These are phyloP conservation scores for Calophaca sinica DNA, from an alignment of 306 rosid species.

Conservation along the genomic window DNA sequence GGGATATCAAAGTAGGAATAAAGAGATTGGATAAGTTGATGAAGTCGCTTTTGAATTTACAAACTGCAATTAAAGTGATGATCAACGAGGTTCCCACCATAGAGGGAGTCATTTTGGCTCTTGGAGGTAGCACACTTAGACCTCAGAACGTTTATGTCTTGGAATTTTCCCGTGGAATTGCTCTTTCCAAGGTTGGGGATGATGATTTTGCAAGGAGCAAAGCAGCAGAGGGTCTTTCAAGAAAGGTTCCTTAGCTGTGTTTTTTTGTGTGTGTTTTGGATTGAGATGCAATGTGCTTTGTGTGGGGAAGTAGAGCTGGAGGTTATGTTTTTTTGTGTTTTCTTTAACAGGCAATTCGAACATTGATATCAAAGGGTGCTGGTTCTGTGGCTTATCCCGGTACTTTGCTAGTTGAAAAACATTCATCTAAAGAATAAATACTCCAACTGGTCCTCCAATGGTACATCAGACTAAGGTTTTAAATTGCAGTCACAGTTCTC, in stretches of 20 bases:
- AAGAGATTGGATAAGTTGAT: constrained; percentile 79
- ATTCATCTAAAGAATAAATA: neutral
- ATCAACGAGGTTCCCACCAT: constrained; percentile 56
- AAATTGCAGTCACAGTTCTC: too few species aligned
- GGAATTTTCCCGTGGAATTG: constrained; percentile 54
- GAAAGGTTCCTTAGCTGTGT: constrained; percentile 60
- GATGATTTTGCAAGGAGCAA: constrained; percentile 70
- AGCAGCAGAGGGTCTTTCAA: constrained; percentile 76
- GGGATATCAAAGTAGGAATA: constrained; percentile 77
- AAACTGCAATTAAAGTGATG: constrained; percentile 67
- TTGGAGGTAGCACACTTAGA: constrained; percentile 80
- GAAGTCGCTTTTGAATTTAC: constrained; percentile 59
- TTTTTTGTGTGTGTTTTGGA: constrained; percentile 12
- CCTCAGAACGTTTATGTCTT: constrained; percentile 74
- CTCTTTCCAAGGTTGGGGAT: constrained; percentile 38
- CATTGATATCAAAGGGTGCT: constrained; percentile 72
- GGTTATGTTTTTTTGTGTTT: constrained; percentile 37
- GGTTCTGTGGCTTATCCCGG: constrained; percentile 84
- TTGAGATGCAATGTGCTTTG: constrained; percentile 38
- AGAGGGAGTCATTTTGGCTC: constrained; percentile 62
- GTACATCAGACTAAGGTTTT: neutral
- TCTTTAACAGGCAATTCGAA: constrained; percentile 76
- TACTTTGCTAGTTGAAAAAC: constrained; percentile 35
- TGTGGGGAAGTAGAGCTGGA: constrained; percentile 28
- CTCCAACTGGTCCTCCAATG: constrained; percentile 26